Base-by-base conservation (phyloP, 2,329 filamentous ascomycete species). In the Hypocrella siamensis region DNA sequence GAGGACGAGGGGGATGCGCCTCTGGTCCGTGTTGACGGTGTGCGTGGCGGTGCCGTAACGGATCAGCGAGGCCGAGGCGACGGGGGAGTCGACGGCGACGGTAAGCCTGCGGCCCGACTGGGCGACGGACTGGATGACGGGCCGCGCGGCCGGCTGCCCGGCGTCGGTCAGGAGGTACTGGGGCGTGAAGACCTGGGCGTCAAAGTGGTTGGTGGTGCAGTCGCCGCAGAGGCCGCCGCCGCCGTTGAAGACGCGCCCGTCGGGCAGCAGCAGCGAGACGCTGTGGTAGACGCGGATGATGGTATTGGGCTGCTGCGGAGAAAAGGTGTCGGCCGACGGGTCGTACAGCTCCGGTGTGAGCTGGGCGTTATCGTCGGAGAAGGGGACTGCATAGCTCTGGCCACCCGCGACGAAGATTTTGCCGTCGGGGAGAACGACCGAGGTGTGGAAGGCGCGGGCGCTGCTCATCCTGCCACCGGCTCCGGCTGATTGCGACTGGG, bases 1-100 rank as follows among this genome's bases (percentile, higher is more conserved):
- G 5, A 49, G 37, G 4, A 44, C 50, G 16, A 70, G 46, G 11
- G 61, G 52, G 30, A 74, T 53, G 7, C 68, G 58, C 16, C 70
- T 48, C 50, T 73, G 67, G 44, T 75, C 70, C 0, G 61, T 73
- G 40, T 75, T 67, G 30, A 72, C 57, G 2, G 65, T 60, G 43
- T 73, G 68, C 0, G 70, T 74, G 4, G 53, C 51, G 4, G 54
- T 58, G 1, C 65, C 60, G 28, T 60, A 56, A 5, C 69, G 54
- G 18, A 75, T 46, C 11, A 73, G 43, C 7, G 37, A 28, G 16
- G 32, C 34, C 1, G 58, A 53, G 25, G 59, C 58, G 3, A 44
- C 45, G 21, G 50, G 11, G 1, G 40, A 38, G 29, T 44, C 41
- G 3, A 39, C 31, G 28, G 19, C 26, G 33, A 43, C 38, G 10